phyloP scores from a whole-genome alignment of 2,329 filamentous ascomycete species.

The Volutella citrinella region DNA sequence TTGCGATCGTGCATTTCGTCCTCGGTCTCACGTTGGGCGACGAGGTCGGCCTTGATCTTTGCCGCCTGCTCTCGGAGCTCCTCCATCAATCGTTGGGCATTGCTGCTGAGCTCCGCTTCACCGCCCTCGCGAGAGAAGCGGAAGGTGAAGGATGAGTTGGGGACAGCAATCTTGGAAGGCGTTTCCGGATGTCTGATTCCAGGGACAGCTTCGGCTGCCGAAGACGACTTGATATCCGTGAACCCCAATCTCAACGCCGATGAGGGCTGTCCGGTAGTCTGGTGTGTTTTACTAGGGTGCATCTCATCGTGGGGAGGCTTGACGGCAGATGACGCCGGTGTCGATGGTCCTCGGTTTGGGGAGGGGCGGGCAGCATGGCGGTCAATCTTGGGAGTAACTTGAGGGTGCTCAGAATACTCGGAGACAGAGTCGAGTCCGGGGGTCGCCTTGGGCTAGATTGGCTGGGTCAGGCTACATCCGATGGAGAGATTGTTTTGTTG shows the following conservation, averaged over 20 bases:
- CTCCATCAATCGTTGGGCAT: conserved; percentile 59
- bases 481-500: no score
- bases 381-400: conserved; percentile 24
- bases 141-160: conserved; percentile 65
- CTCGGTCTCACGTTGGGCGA: conserved; percentile 58
- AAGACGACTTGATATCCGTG: conserved; percentile 67
- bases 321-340: conserved; percentile 64
- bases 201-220: no score
- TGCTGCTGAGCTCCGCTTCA: conserved; percentile 56
- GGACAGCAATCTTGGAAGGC: conserved; percentile 56
- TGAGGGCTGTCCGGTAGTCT: conserved; percentile 72
- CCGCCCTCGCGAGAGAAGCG: conserved; percentile 56
- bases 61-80: conserved; percentile 71
- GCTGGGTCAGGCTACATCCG: conserved; percentile 12
- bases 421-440: conserved; percentile 39
- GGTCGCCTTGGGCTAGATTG: conserved; percentile 27
- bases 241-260: conserved; percentile 83
- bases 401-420: conserved; percentile 41
- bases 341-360: conserved; percentile 37
- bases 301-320: conserved; percentile 78
- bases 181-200: no score
- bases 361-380: conserved; percentile 34
- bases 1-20: conserved; percentile 55
- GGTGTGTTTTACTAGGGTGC: conserved; percentile 83
- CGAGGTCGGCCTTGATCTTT: conserved; percentile 67